Conservation (phyloP, 257 asterid genomes). For the Galeopsis tetrahit region DNA sequence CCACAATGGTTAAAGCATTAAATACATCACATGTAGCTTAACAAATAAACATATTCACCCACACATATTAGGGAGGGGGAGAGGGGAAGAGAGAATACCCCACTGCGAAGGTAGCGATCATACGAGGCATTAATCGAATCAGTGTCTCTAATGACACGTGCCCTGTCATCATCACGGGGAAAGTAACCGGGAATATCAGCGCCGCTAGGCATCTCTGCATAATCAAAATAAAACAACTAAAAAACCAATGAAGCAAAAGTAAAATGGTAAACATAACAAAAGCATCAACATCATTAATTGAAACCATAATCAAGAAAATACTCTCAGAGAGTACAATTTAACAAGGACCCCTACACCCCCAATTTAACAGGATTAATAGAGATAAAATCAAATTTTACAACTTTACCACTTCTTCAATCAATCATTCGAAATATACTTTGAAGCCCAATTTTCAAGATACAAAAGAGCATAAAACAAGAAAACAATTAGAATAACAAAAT, state of each 20-base stretch:
- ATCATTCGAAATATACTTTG: conserved; percentile 8
- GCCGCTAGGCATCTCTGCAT: conserved; percentile 64
- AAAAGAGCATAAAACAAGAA: not conserved
- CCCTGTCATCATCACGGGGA: conserved; percentile 57
- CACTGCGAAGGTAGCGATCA: conserved; percentile 73
- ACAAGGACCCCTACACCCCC: too few species aligned
- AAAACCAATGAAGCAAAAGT: not conserved
- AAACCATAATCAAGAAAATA: not conserved
- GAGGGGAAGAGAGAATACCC: conserved; percentile 45
- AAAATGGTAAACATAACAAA: not conserved
- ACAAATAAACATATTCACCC: conserved; percentile 7
- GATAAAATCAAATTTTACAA: not conserved
- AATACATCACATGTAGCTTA: conserved; percentile 10
- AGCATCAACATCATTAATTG: conserved; percentile 2
- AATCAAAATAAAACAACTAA: conserved; percentile 8
- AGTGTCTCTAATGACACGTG: conserved; percentile 57
- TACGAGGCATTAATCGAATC: conserved; percentile 82
- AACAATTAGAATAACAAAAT: conserved; percentile 19
- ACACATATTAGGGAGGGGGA: conserved; percentile 7
- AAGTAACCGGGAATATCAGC: conserved; percentile 50
- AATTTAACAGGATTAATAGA: not conserved
- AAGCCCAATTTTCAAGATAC: conserved; percentile 25
- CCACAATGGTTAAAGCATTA: conserved; percentile 21
- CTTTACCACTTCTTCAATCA: not conserved
- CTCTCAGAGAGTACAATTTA: not conserved